Base-by-base conservation (phyloP, 1,284 basidiomycete species). In the Apiotrichum veenhuisii region DNA sequence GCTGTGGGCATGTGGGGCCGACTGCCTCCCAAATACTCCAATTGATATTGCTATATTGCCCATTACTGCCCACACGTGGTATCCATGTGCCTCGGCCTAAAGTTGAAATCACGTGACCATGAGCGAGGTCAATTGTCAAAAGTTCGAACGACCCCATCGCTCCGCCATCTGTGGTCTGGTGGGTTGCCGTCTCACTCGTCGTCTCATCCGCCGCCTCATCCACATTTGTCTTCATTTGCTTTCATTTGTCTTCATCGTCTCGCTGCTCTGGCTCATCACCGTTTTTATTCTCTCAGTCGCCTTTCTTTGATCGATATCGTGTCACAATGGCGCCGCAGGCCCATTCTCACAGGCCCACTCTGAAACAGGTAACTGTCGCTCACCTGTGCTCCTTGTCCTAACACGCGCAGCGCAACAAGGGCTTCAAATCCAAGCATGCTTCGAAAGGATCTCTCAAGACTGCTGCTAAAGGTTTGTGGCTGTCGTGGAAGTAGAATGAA, bases 361-460 rank as follows among this genome's bases (percentile, higher is more conserved):
- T 91, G 60, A 95, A 93, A 77, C 91, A 94, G 82, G 88, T 87
- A 55, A 14, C 18, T 1, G 10, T 26, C 25, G 9, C 27, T 11
- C 26, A 10, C 1, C 11, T 20, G 33, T 20, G 34, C 20, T 9
- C 2, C 5, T 20, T 11, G n/a, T 41, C 40, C 12, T 5, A 30
- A 42, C 22, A 54, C 7, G 49, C 22, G 3, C 52, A 92, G 89
- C 80, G 84, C 80, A 95, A 96, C 76, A 96, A 96, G 73, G 63
- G 82, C 1, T 95, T 89, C 82, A 94, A 94, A 74, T 90, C 88
- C 1, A 88, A 86, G 70, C 91, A 96, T 80, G 83, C 91, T 0
- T 84, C 88, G 5, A 94, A 95, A 76, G 85, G 64, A 10, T 82
- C 87, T 0, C 70, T 91, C 45, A 91, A 89, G 73, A 87, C 89